Evolutionary conservation across 2,329 filamentous ascomycete species (phyloP), one percentile per base, ranked within the genome.

Genomic region (Alternaria ventricosa): DNA sequence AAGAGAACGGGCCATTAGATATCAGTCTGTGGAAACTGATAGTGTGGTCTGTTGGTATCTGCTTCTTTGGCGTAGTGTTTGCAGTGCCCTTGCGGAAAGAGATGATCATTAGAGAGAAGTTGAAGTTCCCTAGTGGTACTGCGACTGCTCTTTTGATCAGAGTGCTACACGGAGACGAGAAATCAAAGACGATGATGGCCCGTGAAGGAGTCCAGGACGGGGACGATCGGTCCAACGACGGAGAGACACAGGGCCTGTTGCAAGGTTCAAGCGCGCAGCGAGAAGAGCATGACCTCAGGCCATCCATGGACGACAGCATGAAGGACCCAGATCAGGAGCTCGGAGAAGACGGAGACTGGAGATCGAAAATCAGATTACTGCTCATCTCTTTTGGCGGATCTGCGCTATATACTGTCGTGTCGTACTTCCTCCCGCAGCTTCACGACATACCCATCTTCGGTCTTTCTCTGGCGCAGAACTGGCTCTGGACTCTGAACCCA

Each of bases 1-100:
- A 92, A 18, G 96, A 99, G 81, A 88, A 90, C 61, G 94, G 93
- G 0, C 93, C 93, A 0, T 80, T 97, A 18, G 83, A 87, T 57
- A 82, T 97, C 47, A 88, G 89, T 36, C 85, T 92, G 41, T 88
- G 89, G 84, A 93, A 94, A 78, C 82, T 97, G 67, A 89, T 97
- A 7, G 79, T 97, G 8, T 99, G 96, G 96, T 92, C 93, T 25
- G 79, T 99, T 57, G 96, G 96, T 0, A 87, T 99, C 15, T 97
- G 94, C 77, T 95, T 98, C 75, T 99, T 99, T 77, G 96, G 96
- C 0, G 96, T 98, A 1, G 90, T 98, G 1, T 98, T 99, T 82
- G 96, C 94, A 0, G 95, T 99, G 13, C 96, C 96, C 1, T 77
- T 98, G 58, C 87, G 96, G 50, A 91, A 89, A 60, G 93, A 99